Evolutionary conservation across 192 early-diverging fungal genomes (phyloP).

Genomic region (Jimgerdemannia lactiflua): DNA sequence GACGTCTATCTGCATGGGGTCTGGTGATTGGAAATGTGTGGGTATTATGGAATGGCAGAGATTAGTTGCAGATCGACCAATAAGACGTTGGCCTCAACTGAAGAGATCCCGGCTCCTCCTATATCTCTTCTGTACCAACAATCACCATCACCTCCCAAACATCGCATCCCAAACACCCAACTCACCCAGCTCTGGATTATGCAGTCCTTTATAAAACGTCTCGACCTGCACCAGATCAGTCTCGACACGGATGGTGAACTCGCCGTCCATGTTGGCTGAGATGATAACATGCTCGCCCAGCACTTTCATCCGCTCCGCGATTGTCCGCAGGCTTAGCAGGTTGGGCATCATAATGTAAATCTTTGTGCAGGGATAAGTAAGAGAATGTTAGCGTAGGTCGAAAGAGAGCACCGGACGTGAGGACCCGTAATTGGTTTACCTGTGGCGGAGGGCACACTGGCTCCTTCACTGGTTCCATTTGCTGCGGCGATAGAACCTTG

Average conservation of each 20-base stretch:
- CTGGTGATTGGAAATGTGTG: not conserved
- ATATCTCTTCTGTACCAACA: not conserved
- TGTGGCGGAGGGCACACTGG: slow-evolving; percentile 20
- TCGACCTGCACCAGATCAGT: slow-evolving; percentile 58
- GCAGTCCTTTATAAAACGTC: slow-evolving; percentile 55
- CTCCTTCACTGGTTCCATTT: slow-evolving; percentile 56
- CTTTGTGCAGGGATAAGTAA: slow-evolving; percentile 20
- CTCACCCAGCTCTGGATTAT: slow-evolving; percentile 57
- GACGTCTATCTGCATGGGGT: slow-evolving; percentile 8
- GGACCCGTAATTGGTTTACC: slow-evolving; percentile 19
- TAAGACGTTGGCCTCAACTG: too few species aligned
- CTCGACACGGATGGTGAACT: slow-evolving; percentile 54
- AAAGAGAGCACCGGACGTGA: slow-evolving; percentile 15
- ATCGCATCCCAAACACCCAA: not conserved
- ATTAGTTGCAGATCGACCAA: too few species aligned
- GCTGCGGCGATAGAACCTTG: slow-evolving; percentile 42
- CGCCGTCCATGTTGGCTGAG: slow-evolving; percentile 69
- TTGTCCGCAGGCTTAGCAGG: slow-evolving; percentile 57
- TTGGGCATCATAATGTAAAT: slow-evolving; percentile 80
- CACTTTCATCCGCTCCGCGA: slow-evolving; percentile 63
- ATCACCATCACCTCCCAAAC: not conserved
- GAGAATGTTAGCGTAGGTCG: slow-evolving; percentile 28
- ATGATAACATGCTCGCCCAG: slow-evolving; percentile 60
- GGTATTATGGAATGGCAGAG: not conserved
- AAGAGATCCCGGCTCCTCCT: too few species aligned